Conservation (phyloP, 257 asterid genomes). For the Vinca minor region DNA sequence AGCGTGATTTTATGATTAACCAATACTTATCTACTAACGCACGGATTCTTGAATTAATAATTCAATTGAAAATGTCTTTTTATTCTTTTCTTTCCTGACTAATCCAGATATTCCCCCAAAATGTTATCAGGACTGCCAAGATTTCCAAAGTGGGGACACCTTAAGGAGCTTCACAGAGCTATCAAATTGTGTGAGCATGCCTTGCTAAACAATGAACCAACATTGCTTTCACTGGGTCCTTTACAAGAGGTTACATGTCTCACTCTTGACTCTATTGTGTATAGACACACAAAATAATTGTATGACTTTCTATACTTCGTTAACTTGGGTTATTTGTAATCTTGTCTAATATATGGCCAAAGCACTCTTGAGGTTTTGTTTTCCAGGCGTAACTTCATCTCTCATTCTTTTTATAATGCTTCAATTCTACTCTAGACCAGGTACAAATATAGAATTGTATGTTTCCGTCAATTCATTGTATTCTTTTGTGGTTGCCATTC, state of each 20-base stretch:
- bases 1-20: slow-evolving; percentile 1
- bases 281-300: not conserved
- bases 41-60: not conserved
- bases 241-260: slow-evolving; percentile 54
- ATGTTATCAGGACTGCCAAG: slow-evolving; percentile 63
- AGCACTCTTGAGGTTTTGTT: not conserved
- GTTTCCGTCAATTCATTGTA: not conserved
- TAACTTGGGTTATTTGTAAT: not conserved
- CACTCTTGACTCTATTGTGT: not conserved
- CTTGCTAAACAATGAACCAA: slow-evolving; percentile 48
- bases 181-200: slow-evolving; percentile 61
- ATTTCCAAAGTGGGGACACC: slow-evolving; percentile 91
- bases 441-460: not conserved
- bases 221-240: slow-evolving; percentile 50
- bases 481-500: not conserved
- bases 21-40: not conserved
- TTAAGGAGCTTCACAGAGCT: slow-evolving; percentile 78
- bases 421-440: not conserved
- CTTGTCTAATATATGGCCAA: not conserved
- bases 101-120: slow-evolving; percentile 14
- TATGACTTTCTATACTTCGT: not conserved
- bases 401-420: not conserved
- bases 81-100: not conserved
- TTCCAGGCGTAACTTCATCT: not conserved
- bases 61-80: not conserved